Evolutionary conservation across 148 eudicot species (phyloP), one percentile per base, ranked within the genome.

Genomic region (Linanthus parryae): DNA sequence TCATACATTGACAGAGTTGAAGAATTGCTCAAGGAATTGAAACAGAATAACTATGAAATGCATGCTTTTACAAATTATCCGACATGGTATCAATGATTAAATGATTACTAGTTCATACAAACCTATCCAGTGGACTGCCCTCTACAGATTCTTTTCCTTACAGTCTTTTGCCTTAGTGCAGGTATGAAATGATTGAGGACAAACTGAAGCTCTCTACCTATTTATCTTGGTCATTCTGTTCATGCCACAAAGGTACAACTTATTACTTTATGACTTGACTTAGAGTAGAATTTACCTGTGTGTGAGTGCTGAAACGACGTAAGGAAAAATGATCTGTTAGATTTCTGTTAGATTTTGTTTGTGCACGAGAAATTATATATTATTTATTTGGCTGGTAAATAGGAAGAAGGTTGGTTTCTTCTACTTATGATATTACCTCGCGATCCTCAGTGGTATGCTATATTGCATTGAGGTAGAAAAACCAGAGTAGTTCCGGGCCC

Each of bases 191-290:
- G 74, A 90, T 90, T 45, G 97, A 90, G 56, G 95, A 90, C 38
- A 85, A 90, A 67, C 74, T 90, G 68, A 78, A 83, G 55, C 85
- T 90, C 44, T 83, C 97, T 25, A 58, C 67, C 22, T 90, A 83
- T 76, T 66, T 90, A 61, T 79, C 91, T 40, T 90, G 97, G 97
- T 85, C 97, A 46, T 90, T 90, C 60, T 85, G 97, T 69, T 90
- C 97, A 30, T 90, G 81, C 66, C 58, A 45, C 54, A 60, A 71
- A 58, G 95, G 97, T 90, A 64, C 33, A 3, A 2, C 31, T 30
- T 17, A 4, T 3, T 5, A 14, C 6, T 21, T 46, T 38, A 24
- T 44, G 33, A 15, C 29, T 40, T 24, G 3, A 50, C 48, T 50
- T 52, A 20, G 10, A 24, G 20, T 48, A 42, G 28, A 21, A 1